These are phyloP conservation scores for Cladosporium sp. DNA, from an alignment of 2,329 filamentous ascomycete genomes.

Conservation along the genomic window DNA sequence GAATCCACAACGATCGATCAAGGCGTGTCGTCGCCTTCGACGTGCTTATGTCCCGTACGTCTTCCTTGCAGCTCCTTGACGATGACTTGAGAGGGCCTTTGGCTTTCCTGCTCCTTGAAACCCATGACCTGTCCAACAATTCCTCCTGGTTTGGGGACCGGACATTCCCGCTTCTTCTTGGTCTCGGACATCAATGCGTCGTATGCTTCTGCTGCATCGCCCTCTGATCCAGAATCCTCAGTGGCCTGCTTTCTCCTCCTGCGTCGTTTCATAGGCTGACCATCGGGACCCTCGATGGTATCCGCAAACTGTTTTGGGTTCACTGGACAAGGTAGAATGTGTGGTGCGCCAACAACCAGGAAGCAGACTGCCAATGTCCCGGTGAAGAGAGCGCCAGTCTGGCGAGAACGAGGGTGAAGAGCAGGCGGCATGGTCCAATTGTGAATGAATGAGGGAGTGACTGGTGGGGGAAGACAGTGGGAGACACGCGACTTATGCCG, in stretches of 20 bases:
- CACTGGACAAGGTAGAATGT: conserved; percentile 87
- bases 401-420: conserved; percentile 88
- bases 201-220: conserved; percentile 6
- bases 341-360: conserved; percentile 86
- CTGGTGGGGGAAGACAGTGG: not conserved
- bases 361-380: conserved; percentile 89
- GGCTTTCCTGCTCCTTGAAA: conserved; percentile 51
- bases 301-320: conserved; percentile 74
- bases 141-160: conserved; percentile 85
- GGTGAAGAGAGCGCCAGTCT: conserved; percentile 91
- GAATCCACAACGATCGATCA: not conserved
- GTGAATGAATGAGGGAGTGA: not conserved
- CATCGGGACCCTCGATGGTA: conserved; percentile 41
- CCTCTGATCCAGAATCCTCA: conserved; percentile 15
- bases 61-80: conserved; percentile 28
- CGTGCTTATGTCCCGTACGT: conserved; percentile 1
- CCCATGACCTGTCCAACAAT: conserved; percentile 74
- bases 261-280: conserved; percentile 39
- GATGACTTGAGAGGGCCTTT: conserved; percentile 30
- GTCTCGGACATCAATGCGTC: conserved; percentile 17
- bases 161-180: conserved; percentile 68
- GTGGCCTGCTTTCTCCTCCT: conserved; percentile 39
- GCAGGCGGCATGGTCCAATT: conserved; percentile 68
- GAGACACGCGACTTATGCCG: not conserved
- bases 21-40: conserved; percentile 9